Evolutionary conservation across 305 asterid genomes (phyloP).

Genomic region (Fraxinus sp.): DNA sequence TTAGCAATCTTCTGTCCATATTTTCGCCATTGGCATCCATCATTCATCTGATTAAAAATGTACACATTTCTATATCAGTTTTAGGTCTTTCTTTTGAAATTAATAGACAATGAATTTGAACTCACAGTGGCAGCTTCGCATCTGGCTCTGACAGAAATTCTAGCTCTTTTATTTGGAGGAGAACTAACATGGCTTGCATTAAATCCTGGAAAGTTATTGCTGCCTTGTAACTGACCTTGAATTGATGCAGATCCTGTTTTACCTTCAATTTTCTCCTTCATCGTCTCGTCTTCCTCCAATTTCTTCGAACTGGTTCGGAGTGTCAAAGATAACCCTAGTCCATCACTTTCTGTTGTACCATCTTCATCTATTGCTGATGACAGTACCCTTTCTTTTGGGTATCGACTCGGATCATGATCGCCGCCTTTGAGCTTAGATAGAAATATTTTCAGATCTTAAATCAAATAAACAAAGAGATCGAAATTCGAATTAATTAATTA

Average conservation of each 20-base stretch:
- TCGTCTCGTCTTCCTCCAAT: not conserved
- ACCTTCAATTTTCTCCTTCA: constrained; percentile 6
- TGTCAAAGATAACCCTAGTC: constrained; percentile 50
- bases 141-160: constrained; percentile 71
- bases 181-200: not conserved
- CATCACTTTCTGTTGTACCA: constrained; percentile 17
- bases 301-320: constrained; percentile 18
- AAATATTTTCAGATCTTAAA: not conserved
- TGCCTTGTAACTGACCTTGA: constrained; percentile 20
- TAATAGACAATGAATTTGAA: not conserved
- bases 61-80: not conserved
- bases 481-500: not conserved
- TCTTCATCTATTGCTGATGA: not conserved
- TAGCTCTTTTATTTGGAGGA: constrained; percentile 53
- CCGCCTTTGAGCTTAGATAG: not conserved
- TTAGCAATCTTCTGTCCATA: constrained; percentile 63
- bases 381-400: not conserved
- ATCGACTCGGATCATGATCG: constrained; percentile 1
- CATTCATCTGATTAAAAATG: constrained; percentile 57
- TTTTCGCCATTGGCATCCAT: constrained; percentile 75
- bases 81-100: not conserved
- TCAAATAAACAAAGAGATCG: not conserved
- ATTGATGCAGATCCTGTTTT: constrained; percentile 2
- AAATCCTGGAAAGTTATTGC: constrained; percentile 23
- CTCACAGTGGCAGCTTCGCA: constrained; percentile 67